phyloP scores from a whole-genome alignment of 2,329 filamentous ascomycete genomes.

The Colletotrichum liriopes region DNA sequence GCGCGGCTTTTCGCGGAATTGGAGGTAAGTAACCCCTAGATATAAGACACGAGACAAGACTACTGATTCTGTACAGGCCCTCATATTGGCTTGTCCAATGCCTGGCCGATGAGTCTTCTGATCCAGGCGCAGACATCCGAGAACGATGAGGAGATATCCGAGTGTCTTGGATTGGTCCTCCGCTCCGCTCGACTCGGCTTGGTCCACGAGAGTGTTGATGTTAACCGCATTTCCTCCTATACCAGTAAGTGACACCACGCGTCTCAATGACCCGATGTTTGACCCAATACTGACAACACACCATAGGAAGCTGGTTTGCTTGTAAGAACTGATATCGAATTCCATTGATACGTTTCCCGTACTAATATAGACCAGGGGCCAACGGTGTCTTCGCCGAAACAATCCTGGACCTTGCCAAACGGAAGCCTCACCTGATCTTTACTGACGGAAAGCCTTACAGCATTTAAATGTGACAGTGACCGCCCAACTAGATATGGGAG shows the following conservation, averaged over 20 bases:
- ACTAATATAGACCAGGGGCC: slow-evolving; percentile 70
- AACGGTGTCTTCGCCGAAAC: slow-evolving; percentile 97
- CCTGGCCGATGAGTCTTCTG: slow-evolving; percentile 97
- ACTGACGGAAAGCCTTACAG: slow-evolving; percentile 73
- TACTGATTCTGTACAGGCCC: slow-evolving; percentile 58
- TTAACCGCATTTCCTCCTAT: slow-evolving; percentile 76
- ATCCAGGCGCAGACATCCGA: slow-evolving; percentile 92
- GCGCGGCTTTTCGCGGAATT: slow-evolving; percentile 86
- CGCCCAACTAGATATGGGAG: not conserved
- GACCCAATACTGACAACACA: slow-evolving; percentile 12
- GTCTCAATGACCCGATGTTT: not conserved
- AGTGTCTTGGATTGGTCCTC: slow-evolving; percentile 82
- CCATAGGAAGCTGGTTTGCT: slow-evolving; percentile 87
- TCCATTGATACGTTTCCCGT: not conserved
- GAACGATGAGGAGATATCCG: slow-evolving; percentile 84
- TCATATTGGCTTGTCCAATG: slow-evolving; percentile 87
- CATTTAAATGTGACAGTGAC: slow-evolving; percentile 51
- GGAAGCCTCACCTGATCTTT: slow-evolving; percentile 92
- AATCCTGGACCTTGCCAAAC: slow-evolving; percentile 87
- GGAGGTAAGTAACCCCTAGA: slow-evolving; percentile 72
- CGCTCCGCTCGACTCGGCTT: slow-evolving; percentile 83
- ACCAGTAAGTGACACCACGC: slow-evolving; percentile 70
- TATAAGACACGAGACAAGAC: too few relatives aligned
- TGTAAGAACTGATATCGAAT: slow-evolving; percentile 60
- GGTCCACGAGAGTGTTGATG: slow-evolving; percentile 93